phyloP scores from a whole-genome alignment of 208 protist genomes.

The Leishmania gerbilli region DNA sequence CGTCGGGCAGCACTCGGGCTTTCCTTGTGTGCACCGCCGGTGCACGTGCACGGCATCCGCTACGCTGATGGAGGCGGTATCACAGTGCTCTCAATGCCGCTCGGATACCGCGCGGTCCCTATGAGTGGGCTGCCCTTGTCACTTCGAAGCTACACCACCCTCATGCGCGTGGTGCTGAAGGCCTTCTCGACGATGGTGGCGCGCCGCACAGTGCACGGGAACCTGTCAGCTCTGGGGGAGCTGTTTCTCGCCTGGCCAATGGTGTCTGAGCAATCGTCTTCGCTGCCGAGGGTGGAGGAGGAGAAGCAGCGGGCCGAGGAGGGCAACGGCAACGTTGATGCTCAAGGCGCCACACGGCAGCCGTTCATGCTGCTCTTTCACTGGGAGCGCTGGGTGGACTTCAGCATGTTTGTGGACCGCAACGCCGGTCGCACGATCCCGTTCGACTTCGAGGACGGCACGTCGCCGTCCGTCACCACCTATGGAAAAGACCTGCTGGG shows the following conservation, averaged over 20 bases:
- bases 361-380: constrained; percentile 69
- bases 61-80: constrained; percentile 62
- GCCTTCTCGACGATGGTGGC: constrained; percentile 68
- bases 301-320: not conserved
- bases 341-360: constrained; percentile 2
- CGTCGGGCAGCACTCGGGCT: constrained; percentile 70
- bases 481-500: constrained; percentile 63
- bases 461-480: constrained; percentile 31
- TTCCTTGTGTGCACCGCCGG: constrained; percentile 38
- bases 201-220: constrained; percentile 73
- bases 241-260: constrained; percentile 59
- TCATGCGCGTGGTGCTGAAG: constrained; percentile 55
- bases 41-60: constrained; percentile 46
- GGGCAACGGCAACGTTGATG: not conserved
- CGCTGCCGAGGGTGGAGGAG: not conserved
- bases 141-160: constrained; percentile 47
- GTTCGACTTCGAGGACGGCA: constrained; percentile 52
- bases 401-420: constrained; percentile 89
- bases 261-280: not conserved
- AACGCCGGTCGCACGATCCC: constrained; percentile 78
- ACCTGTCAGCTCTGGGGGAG: constrained; percentile 51
- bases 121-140: constrained; percentile 58
- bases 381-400: constrained; percentile 86
- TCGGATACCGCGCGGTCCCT: constrained; percentile 48
- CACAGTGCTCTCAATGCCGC: constrained; percentile 60